These are phyloP conservation scores for Backusella macrospora DNA, from an alignment of 192 early-diverging fungal genomes.

Conservation along the genomic window DNA sequence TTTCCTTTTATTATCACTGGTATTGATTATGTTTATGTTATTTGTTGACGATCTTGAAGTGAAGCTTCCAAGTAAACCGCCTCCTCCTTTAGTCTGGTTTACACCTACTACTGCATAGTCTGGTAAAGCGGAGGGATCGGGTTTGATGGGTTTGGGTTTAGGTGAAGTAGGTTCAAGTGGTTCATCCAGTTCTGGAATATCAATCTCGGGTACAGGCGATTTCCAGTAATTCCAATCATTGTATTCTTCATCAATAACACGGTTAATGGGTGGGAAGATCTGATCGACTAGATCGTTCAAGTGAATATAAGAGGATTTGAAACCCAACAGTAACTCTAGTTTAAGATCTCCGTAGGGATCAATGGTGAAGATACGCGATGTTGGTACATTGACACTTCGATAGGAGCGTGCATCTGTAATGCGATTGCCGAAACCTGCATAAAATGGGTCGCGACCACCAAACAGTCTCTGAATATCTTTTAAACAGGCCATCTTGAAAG, in stretches of 20 bases:
- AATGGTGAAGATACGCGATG: constrained; percentile 96
- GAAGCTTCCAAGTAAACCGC: constrained; percentile 29
- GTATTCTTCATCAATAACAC: constrained; percentile 67
- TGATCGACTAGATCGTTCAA: constrained; percentile 95
- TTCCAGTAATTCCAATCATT: constrained; percentile 90
- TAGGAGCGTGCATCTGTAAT: constrained; percentile 92
- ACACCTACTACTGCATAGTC: not conserved
- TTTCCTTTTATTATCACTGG: not conserved
- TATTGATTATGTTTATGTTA: not conserved
- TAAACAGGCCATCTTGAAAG: constrained; percentile 96
- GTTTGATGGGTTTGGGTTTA: constrained; percentile 33
- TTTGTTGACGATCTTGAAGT: constrained; percentile 14
- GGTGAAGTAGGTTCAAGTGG: constrained; percentile 20
- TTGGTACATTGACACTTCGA: constrained; percentile 89
- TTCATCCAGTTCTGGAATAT: constrained; percentile 42
- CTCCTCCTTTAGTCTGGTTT: not conserved
- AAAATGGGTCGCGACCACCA: constrained; percentile 83
- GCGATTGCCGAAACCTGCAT: constrained; percentile 95
- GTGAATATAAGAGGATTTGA: constrained; percentile 88
- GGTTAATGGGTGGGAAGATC: constrained; percentile 81
- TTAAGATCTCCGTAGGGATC: constrained; percentile 91
- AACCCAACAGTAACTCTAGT: constrained; percentile 83
- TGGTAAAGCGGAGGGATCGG: constrained; percentile 25
- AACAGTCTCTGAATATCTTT: constrained; percentile 89
- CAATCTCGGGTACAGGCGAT: constrained; percentile 51